phyloP scores from a whole-genome alignment of 306 rosid species.

The Acacia confusa region DNA sequence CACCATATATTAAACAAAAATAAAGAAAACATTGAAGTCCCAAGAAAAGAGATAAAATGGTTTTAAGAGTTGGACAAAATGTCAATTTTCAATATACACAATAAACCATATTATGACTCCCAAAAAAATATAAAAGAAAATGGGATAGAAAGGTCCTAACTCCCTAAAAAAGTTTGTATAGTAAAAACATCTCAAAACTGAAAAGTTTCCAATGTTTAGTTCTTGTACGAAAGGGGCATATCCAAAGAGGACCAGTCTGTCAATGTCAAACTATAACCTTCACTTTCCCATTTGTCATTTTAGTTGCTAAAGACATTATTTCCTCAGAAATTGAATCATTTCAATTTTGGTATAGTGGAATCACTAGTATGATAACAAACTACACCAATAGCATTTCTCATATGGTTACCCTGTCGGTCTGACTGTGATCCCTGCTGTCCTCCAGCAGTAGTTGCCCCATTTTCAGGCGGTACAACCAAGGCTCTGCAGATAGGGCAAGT shows the following conservation, averaged over 20 bases:
- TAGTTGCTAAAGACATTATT: neutral
- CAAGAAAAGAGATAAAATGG: constrained; percentile 2
- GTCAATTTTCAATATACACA: neutral
- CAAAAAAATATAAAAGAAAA: constrained; percentile 5
- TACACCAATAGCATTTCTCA: neutral
- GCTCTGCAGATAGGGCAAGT: constrained; percentile 99
- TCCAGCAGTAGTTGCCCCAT: constrained; percentile 58
- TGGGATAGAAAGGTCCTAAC: neutral
- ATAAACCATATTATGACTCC: neutral
- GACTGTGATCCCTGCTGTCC: constrained; percentile 70
- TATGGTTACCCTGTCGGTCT: constrained; percentile 65
- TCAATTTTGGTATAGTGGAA: constrained; percentile 22
- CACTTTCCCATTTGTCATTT: constrained; percentile 6
- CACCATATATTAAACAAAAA: constrained; percentile 8
- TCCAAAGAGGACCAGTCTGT: neutral
- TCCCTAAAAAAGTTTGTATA: neutral
- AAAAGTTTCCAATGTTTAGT: neutral
- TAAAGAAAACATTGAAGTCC: neutral
- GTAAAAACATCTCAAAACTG: neutral
- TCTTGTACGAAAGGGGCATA: constrained; percentile 9
- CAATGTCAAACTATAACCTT: neutral
- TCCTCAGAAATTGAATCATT: constrained; percentile 17
- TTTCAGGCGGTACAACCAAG: constrained; percentile 88
- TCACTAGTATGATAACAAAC: constrained; percentile 12
- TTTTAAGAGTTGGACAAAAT: constrained; percentile 7